A percentile compares a stretch with the other conserved stretches of the same genome.
These are phyloP conservation scores for Lactifluus volemus DNA, from an alignment of 768 basidiomycete genomes.

Conservation along the genomic window DNA sequence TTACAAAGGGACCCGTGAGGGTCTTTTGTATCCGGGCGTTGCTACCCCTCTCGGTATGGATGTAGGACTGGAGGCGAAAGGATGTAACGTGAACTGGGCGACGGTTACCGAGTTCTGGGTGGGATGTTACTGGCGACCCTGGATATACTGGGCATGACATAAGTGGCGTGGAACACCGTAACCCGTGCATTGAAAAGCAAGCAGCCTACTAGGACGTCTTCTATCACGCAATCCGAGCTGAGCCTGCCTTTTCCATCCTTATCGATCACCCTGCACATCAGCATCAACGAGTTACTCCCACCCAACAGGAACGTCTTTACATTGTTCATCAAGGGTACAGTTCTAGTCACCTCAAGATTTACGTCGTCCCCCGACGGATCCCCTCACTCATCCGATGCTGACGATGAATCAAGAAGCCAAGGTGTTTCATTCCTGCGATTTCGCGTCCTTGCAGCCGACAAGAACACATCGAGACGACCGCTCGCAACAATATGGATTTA, in stretches of 20 bases:
- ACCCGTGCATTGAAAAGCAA: constrained; percentile 16
- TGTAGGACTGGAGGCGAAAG: no score
- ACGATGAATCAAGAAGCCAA: constrained; percentile 31
- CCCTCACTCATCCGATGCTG: constrained; percentile 19
- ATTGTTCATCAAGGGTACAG: constrained; percentile 56
- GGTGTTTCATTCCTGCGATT: constrained; percentile 61
- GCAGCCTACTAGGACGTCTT: constrained; percentile 33
- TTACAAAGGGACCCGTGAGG: no score
- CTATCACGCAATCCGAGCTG: constrained; percentile 20
- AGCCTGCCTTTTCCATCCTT: constrained; percentile 35
- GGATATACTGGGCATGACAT: constrained; percentile 70
- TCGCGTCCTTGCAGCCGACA: constrained; percentile 57
- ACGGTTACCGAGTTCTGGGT: constrained; percentile 31
- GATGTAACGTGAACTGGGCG: no score
- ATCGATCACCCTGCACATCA: constrained; percentile 57
- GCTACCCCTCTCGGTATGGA: no score
- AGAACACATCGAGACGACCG: constrained; percentile 46
- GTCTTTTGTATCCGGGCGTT: no score
- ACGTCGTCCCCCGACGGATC: constrained; percentile 22
- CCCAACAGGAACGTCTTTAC: constrained; percentile 59
- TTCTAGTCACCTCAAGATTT: constrained; percentile 47
- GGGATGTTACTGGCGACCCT: constrained; percentile 24
- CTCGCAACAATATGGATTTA: constrained; percentile 48
- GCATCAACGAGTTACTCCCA: constrained; percentile 68
- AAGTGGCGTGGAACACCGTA: constrained; percentile 36